Evolutionary conservation across 495 filamentous ascomycete genomes (phyloP).

Genomic region (Neurospora sp.): DNA sequence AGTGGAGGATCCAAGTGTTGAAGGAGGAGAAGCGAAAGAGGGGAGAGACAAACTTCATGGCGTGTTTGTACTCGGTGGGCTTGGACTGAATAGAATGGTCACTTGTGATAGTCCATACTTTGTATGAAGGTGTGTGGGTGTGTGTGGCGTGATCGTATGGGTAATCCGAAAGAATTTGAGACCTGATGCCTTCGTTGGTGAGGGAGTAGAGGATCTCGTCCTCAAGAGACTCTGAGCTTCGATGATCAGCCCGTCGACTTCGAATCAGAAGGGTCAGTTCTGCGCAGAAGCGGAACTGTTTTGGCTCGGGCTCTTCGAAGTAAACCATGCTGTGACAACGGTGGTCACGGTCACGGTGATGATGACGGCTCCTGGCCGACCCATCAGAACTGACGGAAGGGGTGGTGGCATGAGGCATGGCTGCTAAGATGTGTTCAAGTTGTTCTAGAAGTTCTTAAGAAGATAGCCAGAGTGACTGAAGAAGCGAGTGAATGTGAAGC

Average conservation of each 20-base stretch:
- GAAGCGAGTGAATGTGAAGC: background rate
- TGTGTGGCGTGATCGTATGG: background rate
- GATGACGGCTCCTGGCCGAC: background rate
- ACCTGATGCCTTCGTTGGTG: slow-evolving; percentile 5
- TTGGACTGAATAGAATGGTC: slow-evolving; percentile 13
- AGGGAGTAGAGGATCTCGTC: slow-evolving; percentile 16
- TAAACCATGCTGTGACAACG: background rate
- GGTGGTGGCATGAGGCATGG: background rate
- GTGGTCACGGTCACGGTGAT: background rate
- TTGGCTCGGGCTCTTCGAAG: background rate
- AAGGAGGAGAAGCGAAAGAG: slow-evolving; percentile 14
- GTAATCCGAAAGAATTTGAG: slow-evolving; percentile 5
- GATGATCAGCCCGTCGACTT: slow-evolving; percentile 17
- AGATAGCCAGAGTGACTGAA: background rate
- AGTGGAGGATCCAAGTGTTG: slow-evolving; percentile 9
- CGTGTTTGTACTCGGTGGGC: slow-evolving; percentile 15
- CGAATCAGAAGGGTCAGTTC: slow-evolving; percentile 18
- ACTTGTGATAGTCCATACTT: slow-evolving; percentile 15
- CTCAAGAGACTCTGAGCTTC: slow-evolving; percentile 3
- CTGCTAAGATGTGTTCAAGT: background rate
- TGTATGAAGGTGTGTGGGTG: slow-evolving; percentile 1
- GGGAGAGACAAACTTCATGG: slow-evolving; percentile 20
- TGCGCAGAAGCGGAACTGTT: slow-evolving; percentile 21
- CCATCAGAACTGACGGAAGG: background rate
- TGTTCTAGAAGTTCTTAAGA: background rate